phyloP scores from a whole-genome alignment of 768 basidiomycete genomes.

The Tylopilus cervinicoccineus region DNA sequence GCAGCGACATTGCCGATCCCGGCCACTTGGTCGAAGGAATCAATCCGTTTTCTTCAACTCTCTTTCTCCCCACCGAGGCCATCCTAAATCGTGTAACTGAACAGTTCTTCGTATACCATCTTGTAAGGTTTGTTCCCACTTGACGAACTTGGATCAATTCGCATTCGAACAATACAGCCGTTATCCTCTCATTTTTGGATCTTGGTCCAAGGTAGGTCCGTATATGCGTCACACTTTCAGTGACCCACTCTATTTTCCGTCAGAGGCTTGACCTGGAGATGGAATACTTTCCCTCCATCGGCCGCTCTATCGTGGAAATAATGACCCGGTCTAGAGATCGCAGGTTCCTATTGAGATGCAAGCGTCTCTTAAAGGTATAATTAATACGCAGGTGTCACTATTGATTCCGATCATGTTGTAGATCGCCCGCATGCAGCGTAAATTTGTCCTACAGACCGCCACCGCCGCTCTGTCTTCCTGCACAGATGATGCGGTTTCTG shows the following conservation, averaged over 20 bases:
- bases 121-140: slow-evolving; percentile 48
- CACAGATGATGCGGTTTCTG: slow-evolving; percentile 3
- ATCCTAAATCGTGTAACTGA: slow-evolving; percentile 49
- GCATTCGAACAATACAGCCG: slow-evolving; percentile 40
- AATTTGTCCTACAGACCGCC: slow-evolving; percentile 25
- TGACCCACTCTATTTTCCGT: neutral
- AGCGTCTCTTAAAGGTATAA: slow-evolving; percentile 47
- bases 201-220: slow-evolving; percentile 53
- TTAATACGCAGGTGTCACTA: neutral
- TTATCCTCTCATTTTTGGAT: slow-evolving; percentile 76
- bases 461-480: slow-evolving; percentile 26
- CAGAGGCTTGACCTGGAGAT: slow-evolving; percentile 60
- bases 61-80: slow-evolving; percentile 52
- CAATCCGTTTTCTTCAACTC: slow-evolving; percentile 49
- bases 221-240: slow-evolving; percentile 6
- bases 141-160: slow-evolving; percentile 7
- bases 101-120: slow-evolving; percentile 53
- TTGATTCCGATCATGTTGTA: slow-evolving; percentile 16
- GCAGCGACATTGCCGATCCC: slow-evolving; percentile 7
- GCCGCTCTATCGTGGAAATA: slow-evolving; percentile 47
- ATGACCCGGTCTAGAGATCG: slow-evolving; percentile 48
- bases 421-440: slow-evolving; percentile 24
- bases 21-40: slow-evolving; percentile 32
- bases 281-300: slow-evolving; percentile 44
- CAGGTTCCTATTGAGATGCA: slow-evolving; percentile 43